Conservation (phyloP, 2,329 filamentous ascomycete species). For the Bipolaris bicolor region DNA sequence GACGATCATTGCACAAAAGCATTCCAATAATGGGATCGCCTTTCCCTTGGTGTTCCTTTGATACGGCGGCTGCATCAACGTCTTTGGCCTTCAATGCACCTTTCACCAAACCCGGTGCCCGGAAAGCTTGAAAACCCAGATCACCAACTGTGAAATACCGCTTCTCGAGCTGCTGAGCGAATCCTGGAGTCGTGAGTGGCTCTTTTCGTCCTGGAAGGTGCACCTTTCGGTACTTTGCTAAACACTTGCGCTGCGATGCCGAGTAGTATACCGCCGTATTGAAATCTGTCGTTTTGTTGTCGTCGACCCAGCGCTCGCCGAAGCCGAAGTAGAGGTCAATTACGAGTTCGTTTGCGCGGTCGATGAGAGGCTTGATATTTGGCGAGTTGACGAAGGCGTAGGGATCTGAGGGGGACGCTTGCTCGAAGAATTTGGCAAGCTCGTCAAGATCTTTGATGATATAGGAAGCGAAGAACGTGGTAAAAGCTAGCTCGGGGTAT, state of each 20-base stretch:
- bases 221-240: background rate
- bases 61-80: background rate
- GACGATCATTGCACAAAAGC: background rate
- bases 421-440: background rate
- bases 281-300: background rate
- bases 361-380: background rate
- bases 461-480: background rate
- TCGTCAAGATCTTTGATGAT: background rate
- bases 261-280: background rate
- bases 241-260: background rate
- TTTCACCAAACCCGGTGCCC: background rate
- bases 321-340: background rate
- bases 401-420: background rate
- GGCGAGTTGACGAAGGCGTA: background rate
- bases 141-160: background rate
- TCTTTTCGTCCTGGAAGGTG: background rate
- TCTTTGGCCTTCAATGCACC: background rate
- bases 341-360: background rate
- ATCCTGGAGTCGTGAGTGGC: background rate
- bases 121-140: background rate
- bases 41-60: background rate
- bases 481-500: background rate
- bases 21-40: background rate
- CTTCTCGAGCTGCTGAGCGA: background rate
- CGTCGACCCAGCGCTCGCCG: background rate